These are phyloP conservation scores for Chaetomidium leptoderma DNA, from an alignment of 495 filamentous ascomycete genomes.

Conservation along the genomic window DNA sequence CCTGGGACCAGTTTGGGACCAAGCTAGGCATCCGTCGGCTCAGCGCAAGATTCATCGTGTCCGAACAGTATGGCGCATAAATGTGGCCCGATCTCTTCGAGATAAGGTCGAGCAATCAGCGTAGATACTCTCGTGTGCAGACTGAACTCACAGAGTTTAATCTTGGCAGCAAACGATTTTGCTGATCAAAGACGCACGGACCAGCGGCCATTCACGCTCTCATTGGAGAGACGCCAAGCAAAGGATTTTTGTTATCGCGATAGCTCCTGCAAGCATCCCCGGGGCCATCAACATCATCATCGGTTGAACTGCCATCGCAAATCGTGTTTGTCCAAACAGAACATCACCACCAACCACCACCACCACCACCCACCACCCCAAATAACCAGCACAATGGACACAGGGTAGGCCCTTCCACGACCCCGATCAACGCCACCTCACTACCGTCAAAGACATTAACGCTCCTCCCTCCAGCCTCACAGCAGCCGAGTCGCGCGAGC, in stretches of 20 bases:
- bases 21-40: too few relatives aligned
- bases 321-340: background rate
- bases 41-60: too few relatives aligned
- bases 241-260: conserved; percentile 18
- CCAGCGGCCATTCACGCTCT: background rate
- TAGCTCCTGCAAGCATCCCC: conserved; percentile 7
- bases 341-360: background rate
- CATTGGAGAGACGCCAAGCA: background rate
- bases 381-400: conserved; percentile 12
- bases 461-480: conserved; percentile 63
- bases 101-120: too few relatives aligned
- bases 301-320: background rate
- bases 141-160: too few relatives aligned
- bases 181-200: too few relatives aligned
- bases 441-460: too few relatives aligned
- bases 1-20: too few relatives aligned
- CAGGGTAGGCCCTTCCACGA: conserved; percentile 5
- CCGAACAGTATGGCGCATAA: too few relatives aligned
- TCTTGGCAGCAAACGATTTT: too few relatives aligned
- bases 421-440: conserved; percentile 16
- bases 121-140: too few relatives aligned
- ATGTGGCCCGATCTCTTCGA: too few relatives aligned
- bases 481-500: conserved; percentile 79
- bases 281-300: conserved; percentile 2
- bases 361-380: background rate